Evolutionary conservation across 208 protist genomes (phyloP), one percentile per base, ranked within the genome.

Genomic region (Porcisia hertigi): DNA sequence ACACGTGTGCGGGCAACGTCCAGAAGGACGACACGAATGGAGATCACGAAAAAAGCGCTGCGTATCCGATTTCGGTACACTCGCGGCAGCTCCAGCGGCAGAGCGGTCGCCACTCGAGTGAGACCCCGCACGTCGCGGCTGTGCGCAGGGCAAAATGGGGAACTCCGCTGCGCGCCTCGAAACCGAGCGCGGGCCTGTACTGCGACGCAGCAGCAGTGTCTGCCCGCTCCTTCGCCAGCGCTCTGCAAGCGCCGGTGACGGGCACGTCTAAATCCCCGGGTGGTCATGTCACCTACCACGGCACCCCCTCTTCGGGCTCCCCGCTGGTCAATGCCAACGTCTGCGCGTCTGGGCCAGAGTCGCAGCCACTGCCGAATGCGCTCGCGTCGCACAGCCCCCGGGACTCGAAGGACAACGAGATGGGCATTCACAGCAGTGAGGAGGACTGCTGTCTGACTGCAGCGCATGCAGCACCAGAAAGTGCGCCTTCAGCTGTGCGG

Each of bases 291-390:
- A 43, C n/a, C 30, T 70, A 74, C 41, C 47, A 63, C 60, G 39
- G 69, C 30, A 6, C 69, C 49, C 66, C 14, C 9, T 71, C 43
- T 49, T 71, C 62, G 34, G 12, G 30, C 20, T 5, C 9, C 8
- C 65, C 53, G 9, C 74, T 65, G 0, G 65, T 30, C 41, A 77
- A 64, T 12, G 74, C 74, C 23, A 7, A n/a, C 55, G 25, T 77
- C 39, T 66, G 65, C 30, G 55, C 67, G 30, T 4, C 34, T 39
- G 60, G 36, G 36, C 36, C 60, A 2, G 55, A 25, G 30, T n/a
- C 34, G 8, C n/a, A 14, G 18, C 36, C 60, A 12, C 34, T 3
- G 9, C 30, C 6, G 34, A 34, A 43, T 34, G 25, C 60, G 14
- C 25, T 18, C 25, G 60, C 34, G 11, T 43, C 47, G 30, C 66